Base-by-base conservation (phyloP, 352 stramenopile species). In the Phytopythium oedochilum region DNA sequence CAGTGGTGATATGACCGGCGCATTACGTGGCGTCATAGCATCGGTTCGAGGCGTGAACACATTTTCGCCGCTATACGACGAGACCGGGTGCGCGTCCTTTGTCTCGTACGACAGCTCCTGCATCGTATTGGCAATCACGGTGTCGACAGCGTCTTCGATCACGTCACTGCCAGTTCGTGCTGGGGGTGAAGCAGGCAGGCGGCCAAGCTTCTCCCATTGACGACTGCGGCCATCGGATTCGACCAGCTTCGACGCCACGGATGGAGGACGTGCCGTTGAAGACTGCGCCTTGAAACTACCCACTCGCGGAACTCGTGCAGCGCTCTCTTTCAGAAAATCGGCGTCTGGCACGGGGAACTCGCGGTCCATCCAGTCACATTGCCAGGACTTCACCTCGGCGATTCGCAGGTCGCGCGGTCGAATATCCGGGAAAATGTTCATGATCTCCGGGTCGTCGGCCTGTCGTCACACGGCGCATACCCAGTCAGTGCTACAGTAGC, bases 361-460 rank as follows among this genome's bases (percentile, higher is more conserved):
- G 22, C 59, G 55, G 7, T 86, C 45, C 78, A 91, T 89, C 84
- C 82, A 94, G 17, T 54, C 52, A 61, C 78, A 89, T n/a, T 79
- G 38, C 84, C 84, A 94, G 9, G 75, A 87, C n/a, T 78, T 81
- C 0, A 94, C 82, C 60, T 94, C 84, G 25, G 79, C 83, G 52
- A 94, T 78, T n/a, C 84, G 68, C 48, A 94, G 60, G 31, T 88
- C 74, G n/a, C 81, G 73, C 23, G 83, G 82, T 47, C 88, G 88
- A 23, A 94, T 68, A 59, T 94, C 84, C 1, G 80, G 80, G 44
- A 94, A 94, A 18, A 94, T 90, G 20, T 82, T 78, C 32, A 71
- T 60, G 58, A 87, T 85, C 36, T 78, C 61, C 23, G 73, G 50
- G 28, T 86, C 66, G 20, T 88, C 75, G 1, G 55, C 31, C 64